Conservation (phyloP, 2,329 filamentous ascomycete genomes). For the Clarireedia hainanense region DNA sequence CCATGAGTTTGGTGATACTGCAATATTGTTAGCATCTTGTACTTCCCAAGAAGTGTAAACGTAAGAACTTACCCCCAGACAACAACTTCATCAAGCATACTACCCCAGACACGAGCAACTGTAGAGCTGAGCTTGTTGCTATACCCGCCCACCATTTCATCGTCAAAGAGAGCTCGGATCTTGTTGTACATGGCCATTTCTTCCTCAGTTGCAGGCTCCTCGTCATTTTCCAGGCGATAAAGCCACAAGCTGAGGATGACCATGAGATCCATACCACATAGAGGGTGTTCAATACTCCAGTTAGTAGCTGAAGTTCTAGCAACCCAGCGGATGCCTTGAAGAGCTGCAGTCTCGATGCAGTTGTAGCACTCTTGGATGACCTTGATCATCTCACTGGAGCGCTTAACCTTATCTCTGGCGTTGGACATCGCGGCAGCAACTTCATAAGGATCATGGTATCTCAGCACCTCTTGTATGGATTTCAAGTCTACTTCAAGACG, state of each 20-base stretch:
- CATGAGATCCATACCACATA: constrained; percentile 95
- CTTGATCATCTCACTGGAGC: constrained; percentile 95
- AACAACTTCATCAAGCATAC: constrained; percentile 96
- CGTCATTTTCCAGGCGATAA: constrained; percentile 98
- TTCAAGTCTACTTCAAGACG: constrained; percentile 93
- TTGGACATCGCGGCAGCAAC: constrained; percentile 95
- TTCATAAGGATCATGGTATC: constrained; percentile 95
- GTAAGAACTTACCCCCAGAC: constrained; percentile 85
- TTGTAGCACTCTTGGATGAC: constrained; percentile 97
- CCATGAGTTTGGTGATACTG: constrained; percentile 91
- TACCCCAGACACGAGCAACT: constrained; percentile 91
- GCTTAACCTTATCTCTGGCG: constrained; percentile 87
- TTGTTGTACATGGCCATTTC: constrained; percentile 89
- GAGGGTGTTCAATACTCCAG: constrained; percentile 97
- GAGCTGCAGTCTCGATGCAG: constrained; percentile 90
- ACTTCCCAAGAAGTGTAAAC: not conserved
- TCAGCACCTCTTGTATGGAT: constrained; percentile 84
- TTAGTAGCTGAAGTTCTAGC: constrained; percentile 96
- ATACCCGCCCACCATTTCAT: constrained; percentile 77
- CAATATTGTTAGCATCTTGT: constrained; percentile 36
- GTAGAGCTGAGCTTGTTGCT: constrained; percentile 86
- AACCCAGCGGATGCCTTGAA: constrained; percentile 94
- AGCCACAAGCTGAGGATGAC: constrained; percentile 97
- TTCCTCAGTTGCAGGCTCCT: constrained; percentile 78
- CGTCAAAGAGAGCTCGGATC: constrained; percentile 81